Percentiles rank a stretch among this genome's conserved stretches.
Conservation (phyloP, 2,329 filamentous ascomycete genomes). For the Daldinia eschscholtzii region DNA sequence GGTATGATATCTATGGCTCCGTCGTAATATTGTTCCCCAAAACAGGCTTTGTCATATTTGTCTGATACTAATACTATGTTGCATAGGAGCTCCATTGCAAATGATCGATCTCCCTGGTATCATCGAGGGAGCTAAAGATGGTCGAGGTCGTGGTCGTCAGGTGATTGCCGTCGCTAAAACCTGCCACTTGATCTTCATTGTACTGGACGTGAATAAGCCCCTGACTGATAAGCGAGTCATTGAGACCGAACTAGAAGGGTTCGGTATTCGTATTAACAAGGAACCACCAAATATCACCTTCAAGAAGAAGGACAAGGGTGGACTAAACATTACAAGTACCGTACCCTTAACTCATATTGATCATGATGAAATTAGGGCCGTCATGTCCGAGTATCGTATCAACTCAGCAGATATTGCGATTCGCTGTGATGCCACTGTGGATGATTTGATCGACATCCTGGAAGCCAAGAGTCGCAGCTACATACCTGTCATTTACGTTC, state of each 20-base stretch:
- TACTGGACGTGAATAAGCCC: constrained; percentile 98
- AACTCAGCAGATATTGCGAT: constrained; percentile 97
- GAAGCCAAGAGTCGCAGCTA: constrained; percentile 96
- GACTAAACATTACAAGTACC: constrained; percentile 95
- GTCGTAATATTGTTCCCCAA: constrained; percentile 6
- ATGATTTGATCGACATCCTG: constrained; percentile 95
- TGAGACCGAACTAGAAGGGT: constrained; percentile 94
- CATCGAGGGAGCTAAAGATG: constrained; percentile 98
- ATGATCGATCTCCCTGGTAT: constrained; percentile 99
- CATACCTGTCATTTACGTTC: constrained; percentile 97
- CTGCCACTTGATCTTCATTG: constrained; percentile 98
- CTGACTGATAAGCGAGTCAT: constrained; percentile 97
- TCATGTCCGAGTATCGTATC: constrained; percentile 97
- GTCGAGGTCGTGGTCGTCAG: constrained; percentile 95
- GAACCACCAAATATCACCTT: constrained; percentile 97
- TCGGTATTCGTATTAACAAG: constrained; percentile 98
- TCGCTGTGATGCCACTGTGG: constrained; percentile 95
- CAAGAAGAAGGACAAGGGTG: constrained; percentile 99
- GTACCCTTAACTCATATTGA: constrained; percentile 93
- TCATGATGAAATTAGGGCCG: constrained; percentile 95
- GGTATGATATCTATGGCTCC: constrained; percentile 58
- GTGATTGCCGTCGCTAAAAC: constrained; percentile 99
- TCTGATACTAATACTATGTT: constrained; percentile 28
- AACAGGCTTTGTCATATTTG: neutral
- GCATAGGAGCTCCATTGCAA: constrained; percentile 85